Evolutionary conservation across 768 basidiomycete species (phyloP).

Genomic region (Leucocoprinus birnbaumii): DNA sequence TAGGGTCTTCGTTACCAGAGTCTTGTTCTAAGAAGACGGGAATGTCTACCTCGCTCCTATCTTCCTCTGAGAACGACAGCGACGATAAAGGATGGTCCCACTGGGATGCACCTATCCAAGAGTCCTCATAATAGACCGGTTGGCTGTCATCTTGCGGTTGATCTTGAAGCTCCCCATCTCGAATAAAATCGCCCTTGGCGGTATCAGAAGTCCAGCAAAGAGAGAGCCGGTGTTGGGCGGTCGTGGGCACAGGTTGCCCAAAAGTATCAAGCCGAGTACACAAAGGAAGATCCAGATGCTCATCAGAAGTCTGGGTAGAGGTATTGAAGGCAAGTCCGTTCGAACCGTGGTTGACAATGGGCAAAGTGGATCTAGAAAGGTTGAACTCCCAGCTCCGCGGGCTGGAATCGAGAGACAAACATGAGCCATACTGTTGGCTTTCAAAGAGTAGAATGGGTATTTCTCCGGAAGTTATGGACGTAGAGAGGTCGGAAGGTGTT

Average conservation of each 20-base stretch:
- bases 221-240: neutral
- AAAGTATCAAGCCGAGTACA: neutral
- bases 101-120: slow-evolving; percentile 2
- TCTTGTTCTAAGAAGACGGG: neutral
- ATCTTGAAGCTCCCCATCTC: neutral
- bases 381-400: slow-evolving; percentile 9
- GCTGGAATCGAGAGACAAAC: neutral
- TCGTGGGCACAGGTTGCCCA: neutral
- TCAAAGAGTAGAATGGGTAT: slow-evolving; percentile 52
- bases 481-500: slow-evolving; percentile 31
- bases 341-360: slow-evolving; percentile 1
- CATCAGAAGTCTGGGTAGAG: neutral
- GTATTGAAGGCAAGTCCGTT: neutral
- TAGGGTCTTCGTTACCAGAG: neutral
- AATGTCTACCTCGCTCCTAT: neutral
- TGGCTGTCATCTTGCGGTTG: neutral
- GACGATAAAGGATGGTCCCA: neutral
- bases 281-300: neutral
- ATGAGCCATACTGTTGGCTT: slow-evolving; percentile 9
- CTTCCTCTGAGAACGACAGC: neutral
- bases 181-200: neutral
- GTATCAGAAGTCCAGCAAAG: neutral
- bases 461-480: slow-evolving; percentile 40
- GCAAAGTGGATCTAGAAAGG: slow-evolving; percentile 6
- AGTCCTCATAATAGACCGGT: neutral